These are phyloP conservation scores for Epichloe sibirici DNA, from an alignment of 2,329 filamentous ascomycete genomes.

Conservation along the genomic window DNA sequence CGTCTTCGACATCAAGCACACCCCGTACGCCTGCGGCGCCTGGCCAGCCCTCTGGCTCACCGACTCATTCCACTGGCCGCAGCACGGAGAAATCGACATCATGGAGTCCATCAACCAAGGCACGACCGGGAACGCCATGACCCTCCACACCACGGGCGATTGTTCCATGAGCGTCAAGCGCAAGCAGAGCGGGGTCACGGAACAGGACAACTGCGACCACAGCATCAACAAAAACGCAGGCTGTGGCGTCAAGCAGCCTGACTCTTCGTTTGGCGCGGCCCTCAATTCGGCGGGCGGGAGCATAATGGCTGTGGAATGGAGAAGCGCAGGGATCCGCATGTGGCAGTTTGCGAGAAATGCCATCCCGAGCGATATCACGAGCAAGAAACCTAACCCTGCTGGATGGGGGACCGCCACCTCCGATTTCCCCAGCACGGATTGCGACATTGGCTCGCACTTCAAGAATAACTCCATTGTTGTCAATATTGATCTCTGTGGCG, in stretches of 20 bases:
- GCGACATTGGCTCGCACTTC: constrained; percentile 47
- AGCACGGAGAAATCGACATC: constrained; percentile 52
- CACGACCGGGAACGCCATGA: constrained; percentile 43
- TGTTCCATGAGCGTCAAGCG: constrained; percentile 43
- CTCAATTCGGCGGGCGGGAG: constrained; percentile 46
- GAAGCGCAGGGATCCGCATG: constrained; percentile 46
- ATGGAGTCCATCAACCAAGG: constrained; percentile 47
- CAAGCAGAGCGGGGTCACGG: constrained; percentile 34
- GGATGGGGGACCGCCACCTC: constrained; percentile 50
- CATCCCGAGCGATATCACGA: constrained; percentile 40
- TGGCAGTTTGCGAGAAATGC: constrained; percentile 44
- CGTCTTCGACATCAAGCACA: constrained; percentile 53
- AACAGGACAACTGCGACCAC: constrained; percentile 37
- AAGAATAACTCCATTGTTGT: constrained; percentile 52
- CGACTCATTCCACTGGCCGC: constrained; percentile 49
- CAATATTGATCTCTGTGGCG: constrained; percentile 54
- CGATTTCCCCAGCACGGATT: constrained; percentile 53
- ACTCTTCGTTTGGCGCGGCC: constrained; percentile 33
- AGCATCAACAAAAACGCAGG: constrained; percentile 40
- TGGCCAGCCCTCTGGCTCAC: constrained; percentile 58
- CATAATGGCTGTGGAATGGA: constrained; percentile 49
- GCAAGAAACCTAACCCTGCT: constrained; percentile 43
- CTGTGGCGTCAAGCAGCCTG: constrained; percentile 37
- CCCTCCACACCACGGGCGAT: constrained; percentile 41
- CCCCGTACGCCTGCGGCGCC: constrained; percentile 49